Conservation (phyloP, 208 protist species). For the Porcisia hertigi region DNA sequence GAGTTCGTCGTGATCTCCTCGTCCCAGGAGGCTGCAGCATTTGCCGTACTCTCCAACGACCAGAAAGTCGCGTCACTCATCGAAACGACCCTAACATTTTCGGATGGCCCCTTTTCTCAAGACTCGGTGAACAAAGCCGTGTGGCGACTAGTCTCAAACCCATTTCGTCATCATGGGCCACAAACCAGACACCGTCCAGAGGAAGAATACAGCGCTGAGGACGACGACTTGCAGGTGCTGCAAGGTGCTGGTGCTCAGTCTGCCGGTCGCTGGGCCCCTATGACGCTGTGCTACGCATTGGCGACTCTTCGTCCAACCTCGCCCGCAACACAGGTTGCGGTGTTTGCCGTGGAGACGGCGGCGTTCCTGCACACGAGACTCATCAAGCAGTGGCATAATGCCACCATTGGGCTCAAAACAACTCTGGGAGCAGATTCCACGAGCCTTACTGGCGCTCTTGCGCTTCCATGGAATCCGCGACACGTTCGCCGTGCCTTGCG, state of each 20-base stretch:
- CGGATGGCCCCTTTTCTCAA: conserved; percentile 22
- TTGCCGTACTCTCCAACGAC: conserved; percentile 5
- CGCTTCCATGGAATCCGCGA: conserved; percentile 68
- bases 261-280: conserved; percentile 34
- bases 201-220: conserved; percentile 8
- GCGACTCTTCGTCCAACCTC: conserved; percentile 14
- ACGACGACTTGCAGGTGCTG: conserved; percentile 30
- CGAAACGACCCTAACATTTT: conserved; percentile 16
- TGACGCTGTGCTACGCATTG: conserved; percentile 67
- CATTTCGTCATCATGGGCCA: conserved; percentile 31
- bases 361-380: conserved; percentile 72
- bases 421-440: conserved; percentile 33
- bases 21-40: conserved; percentile 6
- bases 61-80: conserved; percentile 14
- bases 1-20: conserved; percentile 26
- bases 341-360: conserved; percentile 70
- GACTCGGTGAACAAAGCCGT: neutral
- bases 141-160: conserved; percentile 20
- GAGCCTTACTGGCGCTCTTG: conserved; percentile 25
- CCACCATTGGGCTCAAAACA: conserved; percentile 43
- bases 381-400: conserved; percentile 86
- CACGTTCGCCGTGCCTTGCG: conserved; percentile 71
- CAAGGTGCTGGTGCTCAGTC: conserved; percentile 6
- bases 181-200: conserved; percentile 4
- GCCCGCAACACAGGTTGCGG: conserved; percentile 17